phyloP scores from a whole-genome alignment of 768 basidiomycete species.

The Hysterangium stoloniferum region DNA sequence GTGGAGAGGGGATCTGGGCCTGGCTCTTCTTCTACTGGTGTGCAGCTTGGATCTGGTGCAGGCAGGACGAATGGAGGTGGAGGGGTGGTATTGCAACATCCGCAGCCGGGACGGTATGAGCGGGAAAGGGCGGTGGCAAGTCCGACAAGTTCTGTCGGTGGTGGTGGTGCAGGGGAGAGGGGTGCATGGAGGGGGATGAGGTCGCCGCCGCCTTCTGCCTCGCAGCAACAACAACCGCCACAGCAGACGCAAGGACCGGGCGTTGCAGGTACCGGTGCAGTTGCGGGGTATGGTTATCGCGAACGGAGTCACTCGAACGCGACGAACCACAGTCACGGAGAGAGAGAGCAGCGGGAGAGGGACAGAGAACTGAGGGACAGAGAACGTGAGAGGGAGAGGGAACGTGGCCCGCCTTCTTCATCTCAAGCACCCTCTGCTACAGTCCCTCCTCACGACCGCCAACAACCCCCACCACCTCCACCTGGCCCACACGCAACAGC shows the following conservation, averaged over 20 bases:
- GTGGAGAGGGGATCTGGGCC: slow-evolving; percentile 47
- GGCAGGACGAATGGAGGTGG: slow-evolving; percentile 40
- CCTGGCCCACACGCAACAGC: slow-evolving; percentile 24
- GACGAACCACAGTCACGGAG: slow-evolving; percentile 6
- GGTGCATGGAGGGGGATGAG: not conserved
- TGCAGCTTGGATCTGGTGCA: slow-evolving; percentile 43
- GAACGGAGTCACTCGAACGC: too few relatives aligned
- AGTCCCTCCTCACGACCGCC: not conserved
- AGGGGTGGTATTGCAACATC: slow-evolving; percentile 58
- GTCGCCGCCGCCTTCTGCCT: slow-evolving; percentile 1
- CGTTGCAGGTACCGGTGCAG: too few relatives aligned
- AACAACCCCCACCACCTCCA: not conserved
- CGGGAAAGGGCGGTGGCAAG: slow-evolving; percentile 19
- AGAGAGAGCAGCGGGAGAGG: not conserved
- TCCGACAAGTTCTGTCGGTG: slow-evolving; percentile 6
- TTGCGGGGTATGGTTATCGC: too few relatives aligned
- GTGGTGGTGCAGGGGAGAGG: slow-evolving; percentile 3
- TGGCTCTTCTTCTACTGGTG: slow-evolving; percentile 41
- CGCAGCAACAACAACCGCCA: slow-evolving; percentile 4
- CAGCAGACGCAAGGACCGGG: not conserved
- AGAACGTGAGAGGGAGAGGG: not conserved
- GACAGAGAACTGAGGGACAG: not conserved
- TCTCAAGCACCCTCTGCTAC: too few relatives aligned
- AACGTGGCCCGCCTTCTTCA: slow-evolving; percentile 10
- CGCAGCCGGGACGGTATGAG: slow-evolving; percentile 49